These are phyloP conservation scores for Globisporangium sylvaticum DNA, from an alignment of 352 stramenopile genomes.

Conservation along the genomic window DNA sequence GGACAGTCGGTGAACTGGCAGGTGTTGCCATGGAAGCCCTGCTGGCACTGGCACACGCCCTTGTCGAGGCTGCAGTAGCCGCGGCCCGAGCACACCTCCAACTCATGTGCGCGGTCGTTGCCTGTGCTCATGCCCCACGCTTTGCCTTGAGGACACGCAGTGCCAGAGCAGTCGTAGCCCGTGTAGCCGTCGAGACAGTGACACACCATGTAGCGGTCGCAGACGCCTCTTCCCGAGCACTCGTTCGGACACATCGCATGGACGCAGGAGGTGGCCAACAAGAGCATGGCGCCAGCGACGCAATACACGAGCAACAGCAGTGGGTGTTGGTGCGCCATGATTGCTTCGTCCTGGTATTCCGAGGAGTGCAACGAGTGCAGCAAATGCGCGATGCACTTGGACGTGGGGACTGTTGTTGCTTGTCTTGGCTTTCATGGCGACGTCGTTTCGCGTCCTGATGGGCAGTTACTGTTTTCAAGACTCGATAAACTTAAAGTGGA, in stretches of 20 bases:
- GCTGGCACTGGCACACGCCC: slow-evolving; percentile 79
- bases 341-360: neutral
- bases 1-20: slow-evolving; percentile 60
- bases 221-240: slow-evolving; percentile 57
- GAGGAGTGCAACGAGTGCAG: neutral
- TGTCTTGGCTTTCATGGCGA: neutral
- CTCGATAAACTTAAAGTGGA: no score
- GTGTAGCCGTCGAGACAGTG: slow-evolving; percentile 50
- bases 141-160: slow-evolving; percentile 41
- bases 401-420: neutral
- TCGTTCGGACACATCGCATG: slow-evolving; percentile 46
- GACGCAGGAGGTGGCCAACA: neutral
- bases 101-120: slow-evolving; percentile 39
- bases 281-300: neutral
- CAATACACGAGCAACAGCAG: neutral
- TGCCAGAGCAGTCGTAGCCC: slow-evolving; percentile 62
- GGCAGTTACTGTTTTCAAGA: no score
- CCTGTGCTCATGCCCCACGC: slow-evolving; percentile 51
- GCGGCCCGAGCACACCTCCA: slow-evolving; percentile 50
- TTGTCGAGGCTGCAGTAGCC: slow-evolving; percentile 66
- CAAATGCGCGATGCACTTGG: neutral
- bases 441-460: slow-evolving; percentile 1
- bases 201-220: slow-evolving; percentile 53
- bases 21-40: slow-evolving; percentile 66
- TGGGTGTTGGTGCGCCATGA: neutral